Conservation (phyloP, 768 basidiomycete species). For the Gyrodon lividus region DNA sequence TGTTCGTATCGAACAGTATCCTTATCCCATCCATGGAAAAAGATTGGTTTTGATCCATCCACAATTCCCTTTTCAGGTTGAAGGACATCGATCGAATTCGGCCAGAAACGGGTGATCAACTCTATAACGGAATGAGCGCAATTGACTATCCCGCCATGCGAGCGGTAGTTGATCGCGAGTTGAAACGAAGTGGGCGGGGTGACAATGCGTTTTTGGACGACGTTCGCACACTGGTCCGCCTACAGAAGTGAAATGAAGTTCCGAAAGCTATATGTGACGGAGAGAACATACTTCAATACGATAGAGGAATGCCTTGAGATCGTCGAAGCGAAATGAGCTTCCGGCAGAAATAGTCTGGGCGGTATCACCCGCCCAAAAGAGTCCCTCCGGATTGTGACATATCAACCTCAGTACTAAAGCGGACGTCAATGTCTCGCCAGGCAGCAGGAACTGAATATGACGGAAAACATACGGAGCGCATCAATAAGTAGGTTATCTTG, state of each 20-base stretch:
- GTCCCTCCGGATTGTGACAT: conserved; percentile 60
- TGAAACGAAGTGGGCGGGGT: conserved; percentile 46
- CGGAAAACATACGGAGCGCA: conserved; percentile 44
- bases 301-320: conserved; percentile 65
- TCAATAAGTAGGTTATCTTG: conserved; percentile 74
- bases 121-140: conserved; percentile 66
- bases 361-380: conserved; percentile 81
- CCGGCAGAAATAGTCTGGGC: conserved; percentile 76
- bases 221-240: conserved; percentile 17
- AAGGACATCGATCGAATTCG: conserved; percentile 59
- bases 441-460: neutral
- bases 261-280: neutral
- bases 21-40: conserved; percentile 49
- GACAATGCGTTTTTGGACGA: conserved; percentile 13
- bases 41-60: conserved; percentile 55
- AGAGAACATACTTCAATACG: conserved; percentile 51
- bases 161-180: conserved; percentile 64
- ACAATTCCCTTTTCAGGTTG: conserved; percentile 54
- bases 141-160: conserved; percentile 69
- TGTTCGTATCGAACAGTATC: conserved; percentile 48
- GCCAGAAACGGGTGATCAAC: conserved; percentile 64
- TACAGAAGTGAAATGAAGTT: conserved; percentile 4
- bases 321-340: conserved; percentile 69
- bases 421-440: conserved; percentile 5
- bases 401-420: conserved; percentile 55